These are phyloP conservation scores for Trichosporon faecale DNA, from an alignment of 1,284 basidiomycete species.

Conservation along the genomic window DNA sequence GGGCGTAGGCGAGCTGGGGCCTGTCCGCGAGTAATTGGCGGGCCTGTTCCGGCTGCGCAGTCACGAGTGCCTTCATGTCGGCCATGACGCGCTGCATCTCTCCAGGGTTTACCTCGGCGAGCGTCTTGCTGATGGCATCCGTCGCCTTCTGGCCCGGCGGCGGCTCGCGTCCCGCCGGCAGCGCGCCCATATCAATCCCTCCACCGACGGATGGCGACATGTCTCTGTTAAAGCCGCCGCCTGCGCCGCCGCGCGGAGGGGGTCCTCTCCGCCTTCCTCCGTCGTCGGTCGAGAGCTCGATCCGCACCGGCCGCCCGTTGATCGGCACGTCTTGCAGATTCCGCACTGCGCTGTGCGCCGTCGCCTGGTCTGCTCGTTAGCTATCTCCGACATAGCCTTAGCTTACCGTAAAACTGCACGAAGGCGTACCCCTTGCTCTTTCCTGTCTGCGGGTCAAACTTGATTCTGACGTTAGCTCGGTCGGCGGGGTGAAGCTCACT, in stretches of 20 bases:
- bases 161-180: constrained; percentile 76
- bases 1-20: constrained; percentile 91
- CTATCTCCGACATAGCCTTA: neutral
- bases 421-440: constrained; percentile 97
- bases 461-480: constrained; percentile 61
- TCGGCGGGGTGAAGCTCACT: constrained; percentile 36
- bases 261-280: constrained; percentile 56
- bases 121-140: constrained; percentile 81
- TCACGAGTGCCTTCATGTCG: constrained; percentile 89
- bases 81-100: constrained; percentile 93
- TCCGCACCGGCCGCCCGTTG: constrained; percentile 75
- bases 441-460: constrained; percentile 92
- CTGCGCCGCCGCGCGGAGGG: constrained; percentile 18
- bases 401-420: constrained; percentile 88
- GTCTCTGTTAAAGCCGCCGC: constrained; percentile 51
- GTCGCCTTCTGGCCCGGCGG: constrained; percentile 71
- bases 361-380: constrained; percentile 74
- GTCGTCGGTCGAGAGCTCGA: constrained; percentile 64
- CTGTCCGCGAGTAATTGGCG: constrained; percentile 71
- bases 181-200: constrained; percentile 55
- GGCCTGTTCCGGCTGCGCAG: constrained; percentile 87
- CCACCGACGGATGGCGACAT: constrained; percentile 51
- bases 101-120: constrained; percentile 76
- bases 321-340: constrained; percentile 80
- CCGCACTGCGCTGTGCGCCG: constrained; percentile 76